phyloP scores from a whole-genome alignment of 2,329 filamentous ascomycete genomes.

The Colletotrichum sp. region DNA sequence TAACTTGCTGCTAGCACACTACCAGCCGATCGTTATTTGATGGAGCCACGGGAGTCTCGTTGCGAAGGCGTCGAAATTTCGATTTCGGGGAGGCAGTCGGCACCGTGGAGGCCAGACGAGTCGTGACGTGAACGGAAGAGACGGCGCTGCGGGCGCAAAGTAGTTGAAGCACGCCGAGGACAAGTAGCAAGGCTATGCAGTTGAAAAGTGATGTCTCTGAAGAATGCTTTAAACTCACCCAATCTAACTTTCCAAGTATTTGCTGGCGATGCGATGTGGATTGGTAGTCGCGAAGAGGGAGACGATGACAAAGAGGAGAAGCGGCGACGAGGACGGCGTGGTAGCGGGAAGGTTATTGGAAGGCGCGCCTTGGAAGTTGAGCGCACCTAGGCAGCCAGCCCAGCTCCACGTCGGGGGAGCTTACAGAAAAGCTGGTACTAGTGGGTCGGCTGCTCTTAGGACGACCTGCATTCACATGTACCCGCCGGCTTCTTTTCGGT shows the following conservation, averaged over 20 bases:
- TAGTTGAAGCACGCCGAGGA: neutral
- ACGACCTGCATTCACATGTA: neutral
- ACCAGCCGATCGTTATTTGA: neutral
- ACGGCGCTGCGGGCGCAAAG: neutral
- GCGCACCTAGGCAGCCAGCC: conserved; percentile 4
- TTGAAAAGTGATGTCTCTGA: neutral
- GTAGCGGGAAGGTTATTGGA: conserved; percentile 3
- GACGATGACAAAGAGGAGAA: conserved; percentile 5
- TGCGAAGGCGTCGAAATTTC: neutral
- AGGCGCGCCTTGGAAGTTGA: conserved; percentile 2
- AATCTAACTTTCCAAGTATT: neutral
- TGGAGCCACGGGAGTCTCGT: neutral
- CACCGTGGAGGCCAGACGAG: neutral
- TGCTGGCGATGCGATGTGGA: neutral
- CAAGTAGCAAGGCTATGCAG: neutral
- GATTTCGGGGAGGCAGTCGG: neutral
- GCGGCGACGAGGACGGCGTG: neutral
- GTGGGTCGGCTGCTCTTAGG: neutral
- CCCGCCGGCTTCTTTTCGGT: neutral
- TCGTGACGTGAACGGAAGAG: neutral
- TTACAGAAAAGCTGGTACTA: conserved; percentile 16
- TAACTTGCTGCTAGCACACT: neutral
- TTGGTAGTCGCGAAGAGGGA: neutral
- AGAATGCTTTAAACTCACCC: neutral
- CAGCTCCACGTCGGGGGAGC: neutral